Conservation (phyloP, 805 yeast genomes). For the Ogataea degrootiae region DNA sequence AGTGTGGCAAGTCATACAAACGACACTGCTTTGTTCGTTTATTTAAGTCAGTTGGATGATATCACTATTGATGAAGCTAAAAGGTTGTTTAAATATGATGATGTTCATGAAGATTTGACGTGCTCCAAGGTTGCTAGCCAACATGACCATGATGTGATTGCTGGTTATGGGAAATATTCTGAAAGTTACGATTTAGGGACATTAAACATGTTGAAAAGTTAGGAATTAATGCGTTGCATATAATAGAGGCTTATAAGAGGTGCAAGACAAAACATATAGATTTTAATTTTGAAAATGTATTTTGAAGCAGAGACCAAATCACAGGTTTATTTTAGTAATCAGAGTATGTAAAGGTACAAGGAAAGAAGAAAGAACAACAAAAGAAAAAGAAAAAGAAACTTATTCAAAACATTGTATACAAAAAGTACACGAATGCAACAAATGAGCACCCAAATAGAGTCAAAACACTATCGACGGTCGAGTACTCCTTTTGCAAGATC, state of each 20-base stretch:
- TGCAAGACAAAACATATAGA: no score
- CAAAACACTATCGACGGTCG: slow-evolving; percentile 10
- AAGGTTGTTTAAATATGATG: slow-evolving; percentile 8
- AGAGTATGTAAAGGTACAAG: neutral
- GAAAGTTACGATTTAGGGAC: neutral
- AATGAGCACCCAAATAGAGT: slow-evolving; percentile 19
- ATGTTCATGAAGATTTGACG: neutral
- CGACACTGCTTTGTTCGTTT: slow-evolving; percentile 9
- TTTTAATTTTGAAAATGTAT: no score
- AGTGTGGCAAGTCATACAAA: slow-evolving; percentile 6
- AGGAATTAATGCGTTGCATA: no score
- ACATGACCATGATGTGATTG: neutral
- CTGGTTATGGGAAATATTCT: neutral
- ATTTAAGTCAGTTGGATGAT: slow-evolving; percentile 3
- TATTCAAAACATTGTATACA: slow-evolving; percentile 1
- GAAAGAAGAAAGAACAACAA: neutral
- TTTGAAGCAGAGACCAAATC: no score
- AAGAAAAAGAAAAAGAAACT: neutral
- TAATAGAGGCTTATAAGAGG: no score
- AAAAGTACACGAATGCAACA: slow-evolving; percentile 11
- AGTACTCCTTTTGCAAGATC: slow-evolving; percentile 15
- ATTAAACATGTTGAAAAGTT: no score
- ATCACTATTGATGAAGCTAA: slow-evolving; percentile 1
- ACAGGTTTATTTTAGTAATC: no score
- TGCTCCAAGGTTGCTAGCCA: no score